phyloP scores from a whole-genome alignment of 202 grass and related monocot genomes.

The Carex sylvatica region DNA sequence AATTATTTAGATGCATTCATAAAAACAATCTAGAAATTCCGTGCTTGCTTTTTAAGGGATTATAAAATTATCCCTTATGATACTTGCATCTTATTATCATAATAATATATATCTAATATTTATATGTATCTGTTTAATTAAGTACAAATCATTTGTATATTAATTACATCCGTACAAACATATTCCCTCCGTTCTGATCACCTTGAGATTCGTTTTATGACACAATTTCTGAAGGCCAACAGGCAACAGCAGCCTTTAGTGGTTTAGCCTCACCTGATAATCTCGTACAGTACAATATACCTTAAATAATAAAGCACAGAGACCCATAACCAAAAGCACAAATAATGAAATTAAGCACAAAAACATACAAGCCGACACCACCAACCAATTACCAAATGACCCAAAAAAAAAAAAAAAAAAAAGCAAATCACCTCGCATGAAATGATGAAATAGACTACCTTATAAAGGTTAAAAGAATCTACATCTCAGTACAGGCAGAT shows the following conservation, averaged over 20 bases:
- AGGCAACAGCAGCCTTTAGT: neutral
- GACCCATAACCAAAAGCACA: neutral
- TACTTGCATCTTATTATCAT: too few relatives aligned
- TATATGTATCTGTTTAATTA: too few relatives aligned
- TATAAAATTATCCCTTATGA: too few relatives aligned
- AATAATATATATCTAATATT: too few relatives aligned
- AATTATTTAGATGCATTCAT: neutral
- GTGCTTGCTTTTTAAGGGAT: too few relatives aligned
- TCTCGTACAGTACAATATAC: neutral
- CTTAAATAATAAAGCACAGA: neutral
- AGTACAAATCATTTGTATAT: too few relatives aligned
- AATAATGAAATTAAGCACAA: neutral
- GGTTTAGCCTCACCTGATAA: neutral
- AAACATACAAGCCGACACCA: constrained; percentile 19
- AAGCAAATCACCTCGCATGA: constrained; percentile 17
- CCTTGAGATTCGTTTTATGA: neutral
- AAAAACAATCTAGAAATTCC: too few relatives aligned
- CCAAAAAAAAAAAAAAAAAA: neutral
- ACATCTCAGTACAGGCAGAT: neutral
- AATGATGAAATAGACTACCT: constrained; percentile 9
- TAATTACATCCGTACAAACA: too few relatives aligned
- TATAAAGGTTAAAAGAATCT: neutral
- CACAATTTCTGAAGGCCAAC: too few relatives aligned
- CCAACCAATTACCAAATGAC: neutral
- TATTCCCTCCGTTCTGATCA: neutral